These are phyloP conservation scores for Phytophthora ramorum DNA, from an alignment of 352 stramenopile species.

Conservation along the genomic window DNA sequence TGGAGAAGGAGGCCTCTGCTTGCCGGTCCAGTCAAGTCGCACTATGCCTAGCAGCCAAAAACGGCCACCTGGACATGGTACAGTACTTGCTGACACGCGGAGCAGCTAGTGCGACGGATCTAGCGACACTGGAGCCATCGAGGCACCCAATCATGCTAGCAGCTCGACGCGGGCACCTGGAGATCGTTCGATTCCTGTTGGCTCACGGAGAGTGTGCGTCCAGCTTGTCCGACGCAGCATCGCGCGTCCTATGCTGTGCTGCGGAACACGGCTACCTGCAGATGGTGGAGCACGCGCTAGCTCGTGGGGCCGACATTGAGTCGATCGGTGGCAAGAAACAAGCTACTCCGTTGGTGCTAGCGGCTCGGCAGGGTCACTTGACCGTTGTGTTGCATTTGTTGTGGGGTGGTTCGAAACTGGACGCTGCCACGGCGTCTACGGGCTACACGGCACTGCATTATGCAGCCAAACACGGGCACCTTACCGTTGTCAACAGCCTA, in stretches of 20 bases:
- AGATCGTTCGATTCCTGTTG: conserved; percentile 55
- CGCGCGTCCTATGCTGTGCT: conserved; percentile 50
- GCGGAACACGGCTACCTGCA: conserved; percentile 58
- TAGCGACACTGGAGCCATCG: conserved; percentile 34
- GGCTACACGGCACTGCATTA: conserved; percentile 64
- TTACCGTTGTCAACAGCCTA: conserved; percentile 65
- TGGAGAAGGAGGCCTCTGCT: conserved; percentile 32
- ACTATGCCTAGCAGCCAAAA: conserved; percentile 57
- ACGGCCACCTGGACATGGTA: conserved; percentile 62
- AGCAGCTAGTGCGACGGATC: conserved; percentile 25
- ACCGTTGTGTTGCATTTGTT: conserved; percentile 57
- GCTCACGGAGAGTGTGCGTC: conserved; percentile 39
- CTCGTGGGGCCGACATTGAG: conserved; percentile 49
- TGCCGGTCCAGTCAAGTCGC: conserved; percentile 43
- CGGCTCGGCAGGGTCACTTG: conserved; percentile 53
- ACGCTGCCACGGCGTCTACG: conserved; percentile 41
- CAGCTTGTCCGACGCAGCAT: conserved; percentile 46
- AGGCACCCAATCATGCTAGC: conserved; percentile 54
- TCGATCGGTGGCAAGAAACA: conserved; percentile 40
- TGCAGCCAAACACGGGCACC: conserved; percentile 55
- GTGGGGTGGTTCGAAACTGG: conserved; percentile 53
- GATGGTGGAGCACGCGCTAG: conserved; percentile 58
- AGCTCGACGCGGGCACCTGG: conserved; percentile 50
- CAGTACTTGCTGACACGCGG: conserved; percentile 44
- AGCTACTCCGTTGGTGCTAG: conserved; percentile 55